Conservation (phyloP, 2,329 filamentous ascomycete genomes). For the Diaporthe destruens region DNA sequence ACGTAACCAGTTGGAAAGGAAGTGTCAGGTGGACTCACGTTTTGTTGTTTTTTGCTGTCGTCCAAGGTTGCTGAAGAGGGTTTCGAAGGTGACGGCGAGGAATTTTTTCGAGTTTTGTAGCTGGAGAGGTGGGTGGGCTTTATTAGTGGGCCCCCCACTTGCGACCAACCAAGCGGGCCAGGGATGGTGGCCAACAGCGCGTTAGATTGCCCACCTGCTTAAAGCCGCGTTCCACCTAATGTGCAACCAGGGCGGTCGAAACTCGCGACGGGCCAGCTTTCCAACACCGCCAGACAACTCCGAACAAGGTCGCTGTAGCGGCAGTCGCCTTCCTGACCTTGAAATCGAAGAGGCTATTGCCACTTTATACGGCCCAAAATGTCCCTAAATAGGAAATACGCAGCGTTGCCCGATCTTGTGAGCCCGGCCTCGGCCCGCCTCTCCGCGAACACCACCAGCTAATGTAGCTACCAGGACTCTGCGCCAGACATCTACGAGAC, state of each 20-base stretch:
- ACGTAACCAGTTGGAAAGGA: conserved; percentile 43
- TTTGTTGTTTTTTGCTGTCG: conserved; percentile 13
- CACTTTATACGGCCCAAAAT: conserved; percentile 57
- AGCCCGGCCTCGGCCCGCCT: conserved; percentile 42
- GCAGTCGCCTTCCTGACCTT: no score
- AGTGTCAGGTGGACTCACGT: conserved; percentile 49
- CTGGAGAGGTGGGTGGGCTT: neutral
- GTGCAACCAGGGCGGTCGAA: conserved; percentile 7
- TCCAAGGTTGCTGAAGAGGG: neutral
- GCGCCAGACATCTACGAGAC: conserved; percentile 98
- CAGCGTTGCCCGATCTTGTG: conserved; percentile 83
- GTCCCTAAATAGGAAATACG: conserved; percentile 85
- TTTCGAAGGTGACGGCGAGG: neutral
- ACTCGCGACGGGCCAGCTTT: neutral
- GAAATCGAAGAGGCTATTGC: neutral
- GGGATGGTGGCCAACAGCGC: neutral
- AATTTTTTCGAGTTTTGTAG: conserved; percentile 35
- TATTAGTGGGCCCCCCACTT: neutral
- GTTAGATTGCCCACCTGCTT: conserved; percentile 1
- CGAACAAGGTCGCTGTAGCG: neutral
- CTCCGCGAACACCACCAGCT: conserved; percentile 40
- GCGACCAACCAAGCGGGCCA: neutral
- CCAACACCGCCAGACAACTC: neutral
- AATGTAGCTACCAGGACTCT: conserved; percentile 72
- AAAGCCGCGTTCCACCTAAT: neutral